These are phyloP conservation scores for Angomonas deanei DNA, from an alignment of 208 protist genomes.

Conservation along the genomic window DNA sequence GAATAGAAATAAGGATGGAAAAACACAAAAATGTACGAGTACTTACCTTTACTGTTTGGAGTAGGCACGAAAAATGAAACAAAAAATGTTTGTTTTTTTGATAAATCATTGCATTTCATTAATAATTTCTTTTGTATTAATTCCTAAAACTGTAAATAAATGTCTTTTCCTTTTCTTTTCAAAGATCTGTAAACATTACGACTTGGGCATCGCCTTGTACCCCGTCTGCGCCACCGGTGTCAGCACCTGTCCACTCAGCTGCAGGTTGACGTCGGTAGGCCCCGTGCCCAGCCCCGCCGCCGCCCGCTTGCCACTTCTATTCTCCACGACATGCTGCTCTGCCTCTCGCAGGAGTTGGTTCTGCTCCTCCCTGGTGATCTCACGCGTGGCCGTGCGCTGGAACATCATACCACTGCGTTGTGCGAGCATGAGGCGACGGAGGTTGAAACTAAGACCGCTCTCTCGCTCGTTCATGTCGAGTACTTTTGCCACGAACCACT, in stretches of 20 bases:
- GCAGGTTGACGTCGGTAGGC: conserved; percentile 67
- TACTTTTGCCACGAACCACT: conserved; percentile 71
- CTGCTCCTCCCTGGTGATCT: conserved; percentile 83
- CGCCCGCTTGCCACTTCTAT: conserved; percentile 57
- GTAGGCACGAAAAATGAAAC: no score
- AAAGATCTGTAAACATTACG: not conserved
- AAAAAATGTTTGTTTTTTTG: conserved; percentile 4
- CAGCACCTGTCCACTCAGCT: conserved; percentile 60
- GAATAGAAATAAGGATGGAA: not conserved
- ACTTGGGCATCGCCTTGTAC: conserved; percentile 72
- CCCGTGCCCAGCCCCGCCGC: conserved; percentile 35
- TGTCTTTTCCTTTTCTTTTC: not conserved
- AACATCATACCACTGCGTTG: conserved; percentile 85
- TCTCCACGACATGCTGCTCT: conserved; percentile 52
- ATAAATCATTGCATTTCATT: not conserved
- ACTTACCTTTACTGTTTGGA: no score
- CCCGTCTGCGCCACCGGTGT: conserved; percentile 71
- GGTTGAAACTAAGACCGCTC: conserved; percentile 69
- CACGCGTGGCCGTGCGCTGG: conserved; percentile 72
- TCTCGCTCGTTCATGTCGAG: conserved; percentile 63
- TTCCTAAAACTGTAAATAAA: not conserved
- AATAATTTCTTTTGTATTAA: not conserved
- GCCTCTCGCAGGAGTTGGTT: conserved; percentile 59
- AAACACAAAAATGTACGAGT: no score
- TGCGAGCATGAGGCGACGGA: conserved; percentile 66